Conservation (phyloP, 2,329 filamentous ascomycete species). For the Didymella pomorum region DNA sequence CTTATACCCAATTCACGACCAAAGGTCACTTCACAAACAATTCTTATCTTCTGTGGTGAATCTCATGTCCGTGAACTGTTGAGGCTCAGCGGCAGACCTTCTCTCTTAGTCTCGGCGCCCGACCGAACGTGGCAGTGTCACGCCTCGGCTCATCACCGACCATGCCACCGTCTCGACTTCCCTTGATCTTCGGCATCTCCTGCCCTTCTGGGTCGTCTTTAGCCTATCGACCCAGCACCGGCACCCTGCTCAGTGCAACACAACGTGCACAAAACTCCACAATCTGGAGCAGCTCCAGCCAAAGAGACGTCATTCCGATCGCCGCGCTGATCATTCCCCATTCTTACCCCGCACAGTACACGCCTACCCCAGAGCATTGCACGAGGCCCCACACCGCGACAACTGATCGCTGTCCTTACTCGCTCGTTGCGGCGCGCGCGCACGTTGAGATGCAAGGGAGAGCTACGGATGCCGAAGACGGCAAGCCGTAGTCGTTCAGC, state of each 20-base stretch:
- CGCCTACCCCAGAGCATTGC: slow-evolving; percentile 25
- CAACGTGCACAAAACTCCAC: slow-evolving; percentile 7
- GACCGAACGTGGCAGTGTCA: slow-evolving; percentile 2
- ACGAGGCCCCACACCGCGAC: slow-evolving; percentile 14
- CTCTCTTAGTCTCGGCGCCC: background rate
- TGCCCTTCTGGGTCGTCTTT: background rate
- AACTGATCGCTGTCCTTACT: background rate
- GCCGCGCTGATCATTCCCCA: slow-evolving; percentile 19
- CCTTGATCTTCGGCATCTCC: background rate
- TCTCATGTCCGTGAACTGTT: background rate
- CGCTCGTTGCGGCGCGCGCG: slow-evolving; percentile 3
- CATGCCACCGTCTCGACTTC: slow-evolving; percentile 1
- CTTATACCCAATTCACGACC: slow-evolving; percentile 16
- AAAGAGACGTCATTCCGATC: slow-evolving; percentile 22
- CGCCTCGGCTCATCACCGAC: background rate
- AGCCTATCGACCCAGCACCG: background rate
- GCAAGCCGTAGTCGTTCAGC: slow-evolving; percentile 18
- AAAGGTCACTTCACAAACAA: background rate
- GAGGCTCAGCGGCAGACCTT: background rate
- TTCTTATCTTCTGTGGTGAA: background rate
- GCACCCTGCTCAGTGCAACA: slow-evolving; percentile 1
- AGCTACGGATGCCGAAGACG: slow-evolving; percentile 18
- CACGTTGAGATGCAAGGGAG: slow-evolving; percentile 15
- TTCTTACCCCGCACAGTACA: slow-evolving; percentile 31
- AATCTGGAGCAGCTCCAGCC: slow-evolving; percentile 2